Evolutionary conservation across 345 rosid genomes (phyloP).

Genomic region (Passiflora organensis): DNA sequence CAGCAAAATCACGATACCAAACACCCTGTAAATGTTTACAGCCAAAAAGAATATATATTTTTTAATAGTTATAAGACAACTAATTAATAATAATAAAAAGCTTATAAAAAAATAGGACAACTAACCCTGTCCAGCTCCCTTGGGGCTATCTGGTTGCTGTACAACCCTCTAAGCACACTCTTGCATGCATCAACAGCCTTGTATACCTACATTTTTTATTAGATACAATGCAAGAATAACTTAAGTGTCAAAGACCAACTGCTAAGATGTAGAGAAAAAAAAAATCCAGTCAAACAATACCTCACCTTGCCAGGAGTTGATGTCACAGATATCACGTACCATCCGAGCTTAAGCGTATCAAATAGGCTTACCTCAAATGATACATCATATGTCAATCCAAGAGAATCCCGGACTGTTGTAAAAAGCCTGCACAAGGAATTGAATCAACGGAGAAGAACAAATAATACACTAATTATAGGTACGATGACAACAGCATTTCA

Average conservation of each 20-base stretch:
- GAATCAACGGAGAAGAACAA: conserved; percentile 3
- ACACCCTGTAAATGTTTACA: too few species aligned
- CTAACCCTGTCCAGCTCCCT: conserved; percentile 98
- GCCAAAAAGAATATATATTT: too few species aligned
- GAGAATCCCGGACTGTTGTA: conserved; percentile 97
- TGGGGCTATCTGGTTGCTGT: conserved; percentile 70
- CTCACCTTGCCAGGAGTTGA: conserved; percentile 94
- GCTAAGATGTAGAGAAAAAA: not conserved
- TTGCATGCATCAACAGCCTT: conserved; percentile 99
- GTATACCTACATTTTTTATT: conserved; percentile 51
- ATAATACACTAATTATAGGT: not conserved
- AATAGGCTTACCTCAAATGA: conserved; percentile 95
- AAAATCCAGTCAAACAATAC: conserved; percentile 17
- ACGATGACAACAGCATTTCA: not conserved
- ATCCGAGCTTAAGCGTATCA: conserved; percentile 93
- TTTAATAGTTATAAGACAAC: too few species aligned
- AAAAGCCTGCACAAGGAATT: conserved; percentile 61
- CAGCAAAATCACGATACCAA: too few species aligned
- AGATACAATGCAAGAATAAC: conserved; percentile 13
- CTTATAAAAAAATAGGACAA: conserved; percentile 2
- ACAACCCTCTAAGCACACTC: conserved; percentile 88
- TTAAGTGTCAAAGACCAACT: not conserved
- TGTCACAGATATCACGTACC: conserved; percentile 98
- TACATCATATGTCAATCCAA: conserved; percentile 97
- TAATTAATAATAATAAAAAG: too few species aligned